These are phyloP conservation scores for Selenicereus undatus DNA, from an alignment of 148 eudicot genomes.

Conservation along the genomic window DNA sequence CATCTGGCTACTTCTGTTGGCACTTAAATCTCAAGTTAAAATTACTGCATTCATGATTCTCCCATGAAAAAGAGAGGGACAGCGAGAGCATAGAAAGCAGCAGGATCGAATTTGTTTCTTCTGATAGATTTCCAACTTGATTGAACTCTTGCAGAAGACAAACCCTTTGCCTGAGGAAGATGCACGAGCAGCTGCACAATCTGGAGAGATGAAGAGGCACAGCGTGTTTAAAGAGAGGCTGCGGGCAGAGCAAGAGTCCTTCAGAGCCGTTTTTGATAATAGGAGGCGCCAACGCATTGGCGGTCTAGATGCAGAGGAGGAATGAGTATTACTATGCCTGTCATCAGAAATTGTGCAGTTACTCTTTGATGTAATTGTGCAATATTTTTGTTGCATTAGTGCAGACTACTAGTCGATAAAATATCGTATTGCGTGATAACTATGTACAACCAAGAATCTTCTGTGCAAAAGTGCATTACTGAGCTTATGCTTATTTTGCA, in stretches of 20 bases:
- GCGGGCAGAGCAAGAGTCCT: conserved; percentile 82
- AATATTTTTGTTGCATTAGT: background rate
- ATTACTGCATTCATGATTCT: conserved; percentile 1
- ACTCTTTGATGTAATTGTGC: background rate
- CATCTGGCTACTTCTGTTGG: conserved; percentile 5
- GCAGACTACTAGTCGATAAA: background rate
- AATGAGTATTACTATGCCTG: conserved; percentile 11
- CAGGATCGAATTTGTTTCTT: background rate
- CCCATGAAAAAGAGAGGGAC: background rate
- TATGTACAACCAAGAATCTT: background rate
- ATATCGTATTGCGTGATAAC: background rate
- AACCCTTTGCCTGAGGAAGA: conserved; percentile 69
- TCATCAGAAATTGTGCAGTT: conserved; percentile 3
- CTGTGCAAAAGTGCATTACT: background rate
- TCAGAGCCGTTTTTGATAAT: conserved; percentile 80
- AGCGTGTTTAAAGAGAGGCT: conserved; percentile 66
- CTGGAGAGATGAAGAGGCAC: conserved; percentile 40
- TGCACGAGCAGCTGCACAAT: conserved; percentile 24
- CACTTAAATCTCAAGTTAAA: background rate
- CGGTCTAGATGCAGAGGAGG: conserved; percentile 52
- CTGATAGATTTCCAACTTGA: background rate
- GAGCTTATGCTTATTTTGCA: background rate
- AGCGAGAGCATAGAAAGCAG: background rate
- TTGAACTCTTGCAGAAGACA: conserved; percentile 56
- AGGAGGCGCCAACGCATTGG: conserved; percentile 71